A percentile compares a stretch with the other conserved stretches of the same genome.
Evolutionary conservation across 345 rosid species (phyloP).

Genomic region (Pistacia integerrima): DNA sequence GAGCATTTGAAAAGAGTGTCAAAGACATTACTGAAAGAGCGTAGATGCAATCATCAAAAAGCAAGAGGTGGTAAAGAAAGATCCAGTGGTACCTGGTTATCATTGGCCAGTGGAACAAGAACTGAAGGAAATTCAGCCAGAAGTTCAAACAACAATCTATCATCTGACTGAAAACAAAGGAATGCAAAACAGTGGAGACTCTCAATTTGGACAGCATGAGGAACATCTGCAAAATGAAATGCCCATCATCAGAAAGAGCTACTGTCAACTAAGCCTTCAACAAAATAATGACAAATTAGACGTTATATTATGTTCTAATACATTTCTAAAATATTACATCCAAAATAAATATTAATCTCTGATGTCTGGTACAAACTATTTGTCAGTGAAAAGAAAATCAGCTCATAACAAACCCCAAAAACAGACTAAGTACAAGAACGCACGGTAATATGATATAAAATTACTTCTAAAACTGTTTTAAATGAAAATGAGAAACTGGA

Average conservation of each 20-base stretch:
- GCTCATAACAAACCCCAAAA: too few relatives aligned
- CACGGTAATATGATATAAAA: neutral
- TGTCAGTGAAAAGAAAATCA: too few relatives aligned
- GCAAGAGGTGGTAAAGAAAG: neutral
- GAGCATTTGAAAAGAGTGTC: neutral
- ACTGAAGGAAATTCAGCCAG: slow-evolving; percentile 68
- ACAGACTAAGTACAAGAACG: too few relatives aligned
- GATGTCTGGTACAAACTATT: too few relatives aligned
- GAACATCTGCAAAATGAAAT: slow-evolving; percentile 56
- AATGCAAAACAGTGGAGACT: slow-evolving; percentile 68
- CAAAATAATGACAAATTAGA: neutral
- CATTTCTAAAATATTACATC: too few relatives aligned
- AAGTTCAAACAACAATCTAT: slow-evolving; percentile 53
- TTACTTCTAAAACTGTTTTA: neutral
- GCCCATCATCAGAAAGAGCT: slow-evolving; percentile 18
- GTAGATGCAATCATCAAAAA: neutral
- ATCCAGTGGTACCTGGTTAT: slow-evolving; percentile 60
- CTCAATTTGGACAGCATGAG: slow-evolving; percentile 61
- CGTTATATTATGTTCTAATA: neutral
- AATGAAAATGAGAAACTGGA: neutral
- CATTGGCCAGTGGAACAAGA: slow-evolving; percentile 72
- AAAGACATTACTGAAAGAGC: neutral
- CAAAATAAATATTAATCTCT: too few relatives aligned
- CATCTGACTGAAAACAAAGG: slow-evolving; percentile 64
- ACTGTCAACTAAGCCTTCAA: neutral